These are phyloP conservation scores for Obba rivulosa DNA, from an alignment of 768 basidiomycete genomes.

Conservation along the genomic window DNA sequence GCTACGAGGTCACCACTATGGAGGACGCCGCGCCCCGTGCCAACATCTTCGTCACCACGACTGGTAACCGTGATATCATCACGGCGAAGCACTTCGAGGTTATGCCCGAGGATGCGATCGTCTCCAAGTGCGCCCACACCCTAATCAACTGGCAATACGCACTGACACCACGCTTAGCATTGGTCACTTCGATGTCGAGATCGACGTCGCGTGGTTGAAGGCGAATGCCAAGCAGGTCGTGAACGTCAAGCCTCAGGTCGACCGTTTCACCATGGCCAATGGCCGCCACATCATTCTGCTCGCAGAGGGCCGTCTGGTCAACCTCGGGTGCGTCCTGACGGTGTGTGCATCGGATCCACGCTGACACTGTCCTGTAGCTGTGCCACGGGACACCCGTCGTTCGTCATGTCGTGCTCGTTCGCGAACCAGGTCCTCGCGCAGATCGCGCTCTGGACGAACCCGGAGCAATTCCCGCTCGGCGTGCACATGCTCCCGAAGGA, in stretches of 20 bases:
- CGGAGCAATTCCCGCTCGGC: slow-evolving; percentile 89
- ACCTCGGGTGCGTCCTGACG: slow-evolving; percentile 69
- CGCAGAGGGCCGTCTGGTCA: slow-evolving; percentile 98
- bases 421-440: slow-evolving; percentile 97
- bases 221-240: slow-evolving; percentile 73
- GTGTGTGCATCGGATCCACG: not conserved
- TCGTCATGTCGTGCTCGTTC: slow-evolving; percentile 99
- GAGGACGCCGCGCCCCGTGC: slow-evolving; percentile 87
- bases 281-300: slow-evolving; percentile 97
- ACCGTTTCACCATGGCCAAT: slow-evolving; percentile 88
- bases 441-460: slow-evolving; percentile 95
- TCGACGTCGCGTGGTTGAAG: slow-evolving; percentile 99
- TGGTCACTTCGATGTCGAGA: slow-evolving; percentile 84
- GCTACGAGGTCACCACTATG: slow-evolving; percentile 98
- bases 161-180: slow-evolving; percentile 43
- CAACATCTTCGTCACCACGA: slow-evolving; percentile 97
- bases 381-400: slow-evolving; percentile 97
- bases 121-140: slow-evolving; percentile 72
- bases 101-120: slow-evolving; percentile 99
- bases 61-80: slow-evolving; percentile 98
- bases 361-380: slow-evolving; percentile 46
- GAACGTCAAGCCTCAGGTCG: slow-evolving; percentile 99
- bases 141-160: not conserved
- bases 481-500: slow-evolving; percentile 99
- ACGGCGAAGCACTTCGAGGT: slow-evolving; percentile 82